Base-by-base conservation (phyloP, 352 stramenopile genomes). In the Phytophthora pinifolia region DNA sequence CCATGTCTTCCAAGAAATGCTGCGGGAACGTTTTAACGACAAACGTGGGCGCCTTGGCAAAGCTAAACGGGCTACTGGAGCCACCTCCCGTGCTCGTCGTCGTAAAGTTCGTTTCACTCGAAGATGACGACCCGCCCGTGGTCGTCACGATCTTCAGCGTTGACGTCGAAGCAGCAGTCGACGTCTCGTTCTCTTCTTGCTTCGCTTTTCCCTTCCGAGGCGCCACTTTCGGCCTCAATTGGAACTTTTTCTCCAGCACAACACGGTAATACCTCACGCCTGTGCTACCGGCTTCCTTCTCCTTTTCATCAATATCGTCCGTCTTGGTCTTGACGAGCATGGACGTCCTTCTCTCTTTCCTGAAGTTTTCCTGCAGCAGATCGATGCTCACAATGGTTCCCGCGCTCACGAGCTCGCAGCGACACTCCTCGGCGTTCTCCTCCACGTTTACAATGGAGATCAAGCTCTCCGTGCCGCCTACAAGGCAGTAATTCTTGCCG, bases 381-480 rank as follows among this genome's bases (percentile, higher is more conserved):
- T 93, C 81, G 32, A 95, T 92, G 5, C 65, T 71, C 6, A 85
- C 59, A 58, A 92, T 91, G 2, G 59, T 70, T 1, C 82, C 82
- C 34, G 75, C 76, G 39, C 76, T 54, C 39, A 85, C 67, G 1
- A 92, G 69, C 53, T 95, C 86, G 43, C 86, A 95, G 27, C 86
- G 72, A 46, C 86, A 95, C 37, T 88, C 78, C 42, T 95, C 86
- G 2, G 77, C 70, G 38, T 95, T 95, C 39, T 90, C 82, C 49
- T 92, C 78, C 13, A 92, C 80, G 55, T 95, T 91, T 6, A 95
- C 80, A 64, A 95, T 80, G 9, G 86, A 95, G 15, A 95, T 86
- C 17, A 95, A 65, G 41, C 75, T 82, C 34, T 88, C 78, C 0
- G 70, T 64, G n/a, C 83, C 82, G 14, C 86, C 86, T 1, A 95